Base-by-base conservation (phyloP, 192 early-diverging fungal genomes). In the Coemansia sp. region DNA sequence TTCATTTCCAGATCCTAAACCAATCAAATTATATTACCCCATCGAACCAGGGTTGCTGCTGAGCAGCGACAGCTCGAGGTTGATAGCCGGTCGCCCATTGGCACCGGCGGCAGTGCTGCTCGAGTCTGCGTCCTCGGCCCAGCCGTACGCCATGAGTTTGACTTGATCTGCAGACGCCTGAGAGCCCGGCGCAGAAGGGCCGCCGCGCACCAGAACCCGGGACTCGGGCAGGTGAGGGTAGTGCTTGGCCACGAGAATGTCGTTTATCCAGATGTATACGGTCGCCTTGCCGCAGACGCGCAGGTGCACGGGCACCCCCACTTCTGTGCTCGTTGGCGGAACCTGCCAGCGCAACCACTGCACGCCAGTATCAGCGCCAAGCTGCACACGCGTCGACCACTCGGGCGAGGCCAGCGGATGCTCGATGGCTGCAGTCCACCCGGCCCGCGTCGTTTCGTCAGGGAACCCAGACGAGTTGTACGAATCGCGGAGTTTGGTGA, bases 401-500 rank as follows among this genome's bases (percentile, higher is more conserved):
- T 51, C 62, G 30, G 45, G 40, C 33, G 23, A 27, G 31, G 31
- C 74, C 55, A 45, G 62, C 56, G 35, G 51, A 4, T 30, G 62
- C 56, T 59, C 49, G 4, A 69, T 47, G 20, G 53, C 51, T 7
- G 51, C 38, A 2, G 38, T 25, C 82, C 80, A 85, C 3, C 67
- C 76, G 1, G 42, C 43, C 14, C 58, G 35, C 7, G 35, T 34
- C n/a, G 51, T 25, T 43, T 89, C 85, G 54, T 87, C 85, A 0
- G 88, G 88, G 50, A 91, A 77, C 0, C 91, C 91, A 9, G 80
- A 80, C 1, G 79, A 71, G n/a, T 61, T 77, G 67, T 76, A 89
- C 1, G 79, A 60, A 36, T 82, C 64, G 11, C 64, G 33, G 18
- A 86, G 35, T n/a, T 56, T 55, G 25, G 77, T 54, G 11, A 87